Conservation (phyloP, 257 asterid species). For the Euphrasia confusa region DNA sequence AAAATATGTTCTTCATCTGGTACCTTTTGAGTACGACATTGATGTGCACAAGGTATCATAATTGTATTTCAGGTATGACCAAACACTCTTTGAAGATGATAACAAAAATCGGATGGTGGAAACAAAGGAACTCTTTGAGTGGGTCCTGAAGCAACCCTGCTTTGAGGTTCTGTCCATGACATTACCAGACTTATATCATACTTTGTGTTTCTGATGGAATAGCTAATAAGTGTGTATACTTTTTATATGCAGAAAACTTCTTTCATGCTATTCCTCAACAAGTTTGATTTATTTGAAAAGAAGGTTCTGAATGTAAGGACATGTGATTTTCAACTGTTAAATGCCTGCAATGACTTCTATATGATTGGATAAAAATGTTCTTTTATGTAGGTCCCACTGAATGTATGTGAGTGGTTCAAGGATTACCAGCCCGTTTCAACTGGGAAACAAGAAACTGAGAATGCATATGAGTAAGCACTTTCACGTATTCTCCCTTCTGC, state of each 20-base stretch:
- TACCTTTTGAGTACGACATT: conserved; percentile 14
- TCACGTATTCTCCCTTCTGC: conserved; percentile 9
- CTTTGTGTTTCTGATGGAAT: conserved; percentile 8
- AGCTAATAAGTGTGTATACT: conserved; percentile 6
- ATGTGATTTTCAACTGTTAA: conserved; percentile 14
- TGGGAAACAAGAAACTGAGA: conserved; percentile 94
- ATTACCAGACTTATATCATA: conserved; percentile 17
- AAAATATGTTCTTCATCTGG: conserved; percentile 6
- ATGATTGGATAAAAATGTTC: conserved; percentile 26
- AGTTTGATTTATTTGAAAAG: conserved; percentile 94
- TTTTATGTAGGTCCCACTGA: conserved; percentile 77
- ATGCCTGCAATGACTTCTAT: conserved; percentile 15
- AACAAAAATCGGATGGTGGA: conserved; percentile 91
- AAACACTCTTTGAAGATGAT: conserved; percentile 91
- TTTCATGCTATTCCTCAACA: conserved; percentile 95
- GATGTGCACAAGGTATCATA: conserved; percentile 11
- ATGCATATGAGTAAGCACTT: conserved; percentile 90
- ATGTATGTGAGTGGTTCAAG: conserved; percentile 83
- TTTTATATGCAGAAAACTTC: conserved; percentile 84
- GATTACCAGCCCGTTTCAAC: conserved; percentile 92
- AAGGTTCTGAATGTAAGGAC: conserved; percentile 79
- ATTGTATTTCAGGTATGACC: conserved; percentile 70
- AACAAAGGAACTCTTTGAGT: conserved; percentile 93
- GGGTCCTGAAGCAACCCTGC: conserved; percentile 97
- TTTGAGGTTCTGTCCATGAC: conserved; percentile 59